Base-by-base conservation (phyloP, 306 rosid species). In the Ziziphus jujuba region DNA sequence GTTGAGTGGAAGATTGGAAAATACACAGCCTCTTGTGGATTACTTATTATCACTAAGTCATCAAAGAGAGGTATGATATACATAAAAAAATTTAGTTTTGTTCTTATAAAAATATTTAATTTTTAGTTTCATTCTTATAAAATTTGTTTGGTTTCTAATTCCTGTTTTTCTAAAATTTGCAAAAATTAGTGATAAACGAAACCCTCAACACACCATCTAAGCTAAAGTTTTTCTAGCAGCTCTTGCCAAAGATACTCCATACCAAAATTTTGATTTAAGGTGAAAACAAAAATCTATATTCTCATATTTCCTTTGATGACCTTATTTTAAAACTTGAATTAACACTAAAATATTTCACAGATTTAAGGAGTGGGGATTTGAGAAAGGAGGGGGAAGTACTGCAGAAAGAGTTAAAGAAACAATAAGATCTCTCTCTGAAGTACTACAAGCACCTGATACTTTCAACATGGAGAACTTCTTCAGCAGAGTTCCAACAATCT, bases 351-450 rank as follows among this genome's bases (percentile, higher is more conserved):
- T 14, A 53, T 16, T 76, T 58, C 13, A n/a, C 80, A 92, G 98
- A 84, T 66, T 92, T 2, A 87, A 84, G 59, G 88, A 92, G 56
- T 89, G 98, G 96, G 98, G 98, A 2, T 92, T 92, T 69, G 98
- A 92, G 85, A 89, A 69, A 83, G 98, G 98, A 1, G 89, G 98
- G 98, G 98, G 96, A 66, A 92, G 87, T 34, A 84, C 84, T 44
- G 91, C 91, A 59, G 85, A 82, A 61, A 87, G 91, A 76, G 88
- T 84, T 38, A 84, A 69, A 82, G 96, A 85, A 61, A 89, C 89
- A 61, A 85, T 92, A 84, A 45, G 71, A 72, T 59, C 79, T 25
- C 72, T 89, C 28, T 82, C 95, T 7, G 96, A 92, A 78, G 86
- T 85, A 64, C 89, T 92, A 23, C 95, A 92, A 85, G 96, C 92